Evolutionary conservation across 345 rosid species (phyloP).

Genomic region (Excoecaria agallocha): DNA sequence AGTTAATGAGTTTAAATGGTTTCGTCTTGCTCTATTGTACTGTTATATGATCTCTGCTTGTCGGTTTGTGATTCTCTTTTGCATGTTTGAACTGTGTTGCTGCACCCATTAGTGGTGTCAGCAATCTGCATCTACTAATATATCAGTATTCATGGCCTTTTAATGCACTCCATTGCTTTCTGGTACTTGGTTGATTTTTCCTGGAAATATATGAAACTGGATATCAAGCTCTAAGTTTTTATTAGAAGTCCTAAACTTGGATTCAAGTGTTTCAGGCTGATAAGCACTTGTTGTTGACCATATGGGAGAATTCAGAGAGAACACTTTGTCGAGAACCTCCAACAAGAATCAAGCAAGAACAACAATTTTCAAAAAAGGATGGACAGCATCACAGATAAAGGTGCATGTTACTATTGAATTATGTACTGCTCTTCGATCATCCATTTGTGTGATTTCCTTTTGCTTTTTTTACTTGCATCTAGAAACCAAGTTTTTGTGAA

Average conservation of each 20-base stretch:
- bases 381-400: conserved; percentile 18
- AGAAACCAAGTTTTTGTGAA: not conserved
- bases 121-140: not conserved
- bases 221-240: not conserved
- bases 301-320: conserved; percentile 27
- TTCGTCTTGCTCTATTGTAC: not conserved
- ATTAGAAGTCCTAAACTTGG: not conserved
- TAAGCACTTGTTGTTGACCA: conserved; percentile 1
- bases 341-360: conserved; percentile 14
- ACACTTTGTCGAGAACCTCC: conserved; percentile 14
- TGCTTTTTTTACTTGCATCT: not conserved
- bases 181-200: not conserved
- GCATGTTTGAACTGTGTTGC: not conserved
- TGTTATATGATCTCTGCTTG: not conserved
- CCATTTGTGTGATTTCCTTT: not conserved
- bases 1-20: not conserved
- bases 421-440: not conserved
- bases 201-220: not conserved
- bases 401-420: not conserved
- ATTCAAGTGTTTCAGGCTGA: conserved; percentile 14
- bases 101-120: not conserved
- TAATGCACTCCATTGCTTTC: not conserved
- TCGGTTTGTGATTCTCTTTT: not conserved
- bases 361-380: conserved; percentile 9
- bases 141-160: not conserved